Evolutionary conservation across 1,284 basidiomycete species (phyloP).

Genomic region (Athelia sp.): DNA sequence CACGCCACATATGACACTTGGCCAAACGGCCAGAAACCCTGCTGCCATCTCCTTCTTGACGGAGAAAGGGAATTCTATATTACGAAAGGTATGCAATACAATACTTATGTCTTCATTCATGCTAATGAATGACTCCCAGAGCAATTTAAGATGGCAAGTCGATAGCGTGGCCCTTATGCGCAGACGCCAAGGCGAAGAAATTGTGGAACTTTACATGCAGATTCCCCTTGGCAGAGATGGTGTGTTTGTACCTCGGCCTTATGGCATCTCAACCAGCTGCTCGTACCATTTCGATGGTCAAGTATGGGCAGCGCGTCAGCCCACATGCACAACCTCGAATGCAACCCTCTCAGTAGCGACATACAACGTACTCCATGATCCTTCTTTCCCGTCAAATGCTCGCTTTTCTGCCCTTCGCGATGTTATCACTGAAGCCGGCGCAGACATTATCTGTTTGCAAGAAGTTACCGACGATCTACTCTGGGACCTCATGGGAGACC

Average conservation of each 20-base stretch:
- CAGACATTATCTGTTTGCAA: slow-evolving; percentile 15
- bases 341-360: slow-evolving; percentile 9
- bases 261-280: slow-evolving; percentile 4
- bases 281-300: slow-evolving; percentile 2
- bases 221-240: slow-evolving; percentile 4
- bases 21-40: slow-evolving; percentile 9
- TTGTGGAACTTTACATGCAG: slow-evolving; percentile 13
- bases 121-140: no score
- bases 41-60: slow-evolving; percentile 7
- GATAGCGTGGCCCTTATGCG: slow-evolving; percentile 11
- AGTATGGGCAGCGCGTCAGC: slow-evolving; percentile 3
- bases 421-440: slow-evolving; percentile 7
- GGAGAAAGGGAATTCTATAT: slow-evolving; percentile 9
- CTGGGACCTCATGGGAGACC: slow-evolving; percentile 3
- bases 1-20: slow-evolving; percentile 16
- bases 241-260: not conserved
- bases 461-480: slow-evolving; percentile 15
- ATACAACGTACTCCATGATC: slow-evolving; percentile 15
- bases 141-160: slow-evolving; percentile 10
- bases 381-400: slow-evolving; percentile 4
- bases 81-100: slow-evolving; percentile 3
- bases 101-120: no score
- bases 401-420: slow-evolving; percentile 8
- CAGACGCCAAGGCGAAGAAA: slow-evolving; percentile 15
- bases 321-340: not conserved